Conservation (phyloP, 108 stramenopile genomes). For the Aurantiochytrium sp. region DNA sequence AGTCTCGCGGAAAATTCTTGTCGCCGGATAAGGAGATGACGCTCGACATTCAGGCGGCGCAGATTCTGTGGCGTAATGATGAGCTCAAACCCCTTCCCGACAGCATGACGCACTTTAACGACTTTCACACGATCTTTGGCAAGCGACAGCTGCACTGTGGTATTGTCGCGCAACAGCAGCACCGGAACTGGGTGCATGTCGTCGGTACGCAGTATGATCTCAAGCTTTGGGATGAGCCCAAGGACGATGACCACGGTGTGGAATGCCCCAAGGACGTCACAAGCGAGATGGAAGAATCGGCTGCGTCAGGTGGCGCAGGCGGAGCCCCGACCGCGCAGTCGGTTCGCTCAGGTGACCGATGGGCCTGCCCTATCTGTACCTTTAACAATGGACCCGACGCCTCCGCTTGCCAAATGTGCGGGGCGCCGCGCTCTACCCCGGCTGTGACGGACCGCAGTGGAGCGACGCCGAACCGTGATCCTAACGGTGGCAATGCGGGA, state of each 20-base stretch:
- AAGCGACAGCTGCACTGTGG: conserved; percentile 8
- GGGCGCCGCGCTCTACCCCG: not conserved
- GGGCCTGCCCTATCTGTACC: not conserved
- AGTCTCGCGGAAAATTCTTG: not conserved
- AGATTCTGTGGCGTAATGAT: conserved; percentile 23
- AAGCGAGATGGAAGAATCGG: not conserved
- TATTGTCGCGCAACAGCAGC: conserved; percentile 2
- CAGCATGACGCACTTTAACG: conserved; percentile 17
- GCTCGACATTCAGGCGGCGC: not conserved
- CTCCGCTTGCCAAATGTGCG: not conserved
- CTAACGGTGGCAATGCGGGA: not conserved
- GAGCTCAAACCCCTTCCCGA: conserved; percentile 24
- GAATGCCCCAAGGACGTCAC: conserved; percentile 4
- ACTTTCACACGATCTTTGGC: conserved; percentile 19
- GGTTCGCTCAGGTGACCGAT: not conserved
- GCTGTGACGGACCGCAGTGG: not conserved
- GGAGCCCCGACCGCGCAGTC: not conserved
- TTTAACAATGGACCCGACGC: not conserved
- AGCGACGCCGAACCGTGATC: not conserved
- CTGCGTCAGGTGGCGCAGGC: not conserved
- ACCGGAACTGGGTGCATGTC: conserved; percentile 22
- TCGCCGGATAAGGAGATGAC: conserved; percentile 25
- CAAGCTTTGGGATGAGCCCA: conserved; percentile 15
- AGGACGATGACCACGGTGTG: not conserved
- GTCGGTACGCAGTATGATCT: conserved; percentile 20